A percentile compares a stretch with the other conserved stretches of the same genome.
These are phyloP conservation scores for Logfia minima DNA, from an alignment of 129 eudicot genomes.

Conservation along the genomic window DNA sequence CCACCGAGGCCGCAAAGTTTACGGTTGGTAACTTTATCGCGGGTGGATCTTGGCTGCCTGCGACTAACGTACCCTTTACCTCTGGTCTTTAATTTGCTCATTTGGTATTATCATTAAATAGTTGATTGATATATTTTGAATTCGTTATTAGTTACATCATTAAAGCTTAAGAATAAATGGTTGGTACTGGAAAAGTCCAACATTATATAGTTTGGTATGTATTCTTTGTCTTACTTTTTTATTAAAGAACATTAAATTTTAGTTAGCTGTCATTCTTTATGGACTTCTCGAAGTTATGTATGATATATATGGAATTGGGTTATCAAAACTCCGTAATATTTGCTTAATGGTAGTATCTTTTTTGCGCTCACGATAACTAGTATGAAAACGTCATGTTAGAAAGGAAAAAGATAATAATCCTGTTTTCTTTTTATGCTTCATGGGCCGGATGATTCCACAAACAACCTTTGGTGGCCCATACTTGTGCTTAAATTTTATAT, in stretches of 20 bases:
- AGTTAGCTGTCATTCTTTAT: not conserved
- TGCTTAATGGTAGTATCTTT: too few species aligned
- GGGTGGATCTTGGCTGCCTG: slow-evolving; percentile 59
- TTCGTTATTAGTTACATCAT: slow-evolving; percentile 18
- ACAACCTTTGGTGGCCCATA: too few species aligned
- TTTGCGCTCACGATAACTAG: too few species aligned
- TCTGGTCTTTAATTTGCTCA: slow-evolving; percentile 41
- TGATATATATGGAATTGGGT: too few species aligned
- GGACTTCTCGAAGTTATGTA: too few species aligned
- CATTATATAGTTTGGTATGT: slow-evolving; percentile 2
- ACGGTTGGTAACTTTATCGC: slow-evolving; percentile 51
- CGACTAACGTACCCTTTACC: slow-evolving; percentile 49
- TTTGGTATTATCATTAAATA: not conserved
- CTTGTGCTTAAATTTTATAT: too few species aligned
- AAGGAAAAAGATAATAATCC: too few species aligned
- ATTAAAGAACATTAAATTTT: not conserved
- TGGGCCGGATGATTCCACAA: too few species aligned
- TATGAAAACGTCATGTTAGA: too few species aligned
- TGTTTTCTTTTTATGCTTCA: too few species aligned
- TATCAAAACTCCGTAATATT: too few species aligned
- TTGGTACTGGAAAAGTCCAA: slow-evolving; percentile 28
- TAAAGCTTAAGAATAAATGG: slow-evolving; percentile 24
- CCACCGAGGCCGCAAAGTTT: slow-evolving; percentile 42
- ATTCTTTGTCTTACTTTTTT: slow-evolving; percentile 6
- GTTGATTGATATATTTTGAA: slow-evolving; percentile 9